Base-by-base conservation (phyloP, 2,329 filamentous ascomycete species). In the Tolypocladium guangdongense region DNA sequence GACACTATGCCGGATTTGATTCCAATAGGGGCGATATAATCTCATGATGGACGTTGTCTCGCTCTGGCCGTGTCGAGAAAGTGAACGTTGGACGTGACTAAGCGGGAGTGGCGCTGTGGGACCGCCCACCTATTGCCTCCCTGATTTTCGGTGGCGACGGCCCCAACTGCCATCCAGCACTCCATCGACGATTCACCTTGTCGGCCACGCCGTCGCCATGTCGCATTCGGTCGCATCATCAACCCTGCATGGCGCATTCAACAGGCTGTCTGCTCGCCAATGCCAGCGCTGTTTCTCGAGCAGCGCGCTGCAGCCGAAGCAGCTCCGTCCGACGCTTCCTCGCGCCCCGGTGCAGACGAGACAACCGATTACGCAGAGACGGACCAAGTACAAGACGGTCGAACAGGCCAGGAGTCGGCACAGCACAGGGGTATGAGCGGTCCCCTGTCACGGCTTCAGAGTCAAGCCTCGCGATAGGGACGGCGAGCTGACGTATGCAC, bases 321-420 rank as follows among this genome's bases (percentile, higher is more conserved):
- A 66, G 56, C 58, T 67, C 46, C 68, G 69, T 53, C 64, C 69
- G 49, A 65, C 64, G 33, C 60, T 68, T 52, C 64, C 63, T 38
- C 62, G 63, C 56, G 56, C 58, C 8, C 55, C 65, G 45, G 48
- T 66, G 36, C 68, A 67, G 57, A 62, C 64, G 45, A 63, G 65
- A 60, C 67, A 68, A 57, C 63, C 66, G 3, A 63, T 69, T 36
- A 61, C 62, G 50, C 71, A 72, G 62, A 66, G 66, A 59, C 69
- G 71, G 53, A 68, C 67, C 24, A 72, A 72, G 56, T 70, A 63
- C 62, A 80, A 78, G 68, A 81, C 80, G 10, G 74, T 82, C 27
- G 79, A 82, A 62, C 74, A 83, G 69, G 77, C 78, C 48, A 80
- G 78, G 69, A 81, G 77, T 66, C 71, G 78, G 57, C 76, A 82